phyloP scores from a whole-genome alignment of 129 eudicot species.

The Tagetes patula region DNA sequence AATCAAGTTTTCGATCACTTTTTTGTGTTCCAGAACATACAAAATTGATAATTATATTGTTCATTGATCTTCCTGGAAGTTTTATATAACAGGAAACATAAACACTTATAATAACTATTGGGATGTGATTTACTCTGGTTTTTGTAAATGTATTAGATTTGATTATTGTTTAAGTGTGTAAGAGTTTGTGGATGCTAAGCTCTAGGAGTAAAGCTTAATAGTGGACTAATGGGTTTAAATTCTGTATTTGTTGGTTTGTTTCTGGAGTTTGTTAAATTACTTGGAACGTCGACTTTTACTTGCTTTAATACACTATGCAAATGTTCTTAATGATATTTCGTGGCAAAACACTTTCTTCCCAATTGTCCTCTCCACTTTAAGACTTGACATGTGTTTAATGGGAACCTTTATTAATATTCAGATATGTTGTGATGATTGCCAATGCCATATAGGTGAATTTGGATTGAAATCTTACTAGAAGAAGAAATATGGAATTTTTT shows the following conservation, averaged over 20 bases:
- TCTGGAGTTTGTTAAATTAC: conserved; percentile 12
- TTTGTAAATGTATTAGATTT: not conserved
- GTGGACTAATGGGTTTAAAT: not conserved
- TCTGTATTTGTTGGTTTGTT: not conserved
- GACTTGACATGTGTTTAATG: conserved; percentile 16
- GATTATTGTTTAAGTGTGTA: not conserved
- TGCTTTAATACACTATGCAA: not conserved
- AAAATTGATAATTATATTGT: not conserved
- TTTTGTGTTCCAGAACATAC: not conserved
- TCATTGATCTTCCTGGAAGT: conserved; percentile 1
- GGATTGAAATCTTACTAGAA: conserved; percentile 5
- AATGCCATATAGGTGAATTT: conserved; percentile 16
- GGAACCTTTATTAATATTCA: too few relatives aligned
- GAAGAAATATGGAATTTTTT: not conserved
- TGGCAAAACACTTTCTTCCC: not conserved
- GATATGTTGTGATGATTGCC: not conserved
- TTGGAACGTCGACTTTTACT: not conserved
- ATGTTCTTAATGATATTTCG: not conserved
- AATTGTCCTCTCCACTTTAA: not conserved
- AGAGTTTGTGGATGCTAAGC: conserved; percentile 19
- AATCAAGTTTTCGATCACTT: not conserved
- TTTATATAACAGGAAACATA: not conserved
- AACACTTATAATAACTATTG: too few relatives aligned
- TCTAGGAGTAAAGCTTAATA: not conserved
- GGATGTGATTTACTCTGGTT: not conserved